Conservation (phyloP, 768 basidiomycete genomes). For the Lactifluus echinatus region DNA sequence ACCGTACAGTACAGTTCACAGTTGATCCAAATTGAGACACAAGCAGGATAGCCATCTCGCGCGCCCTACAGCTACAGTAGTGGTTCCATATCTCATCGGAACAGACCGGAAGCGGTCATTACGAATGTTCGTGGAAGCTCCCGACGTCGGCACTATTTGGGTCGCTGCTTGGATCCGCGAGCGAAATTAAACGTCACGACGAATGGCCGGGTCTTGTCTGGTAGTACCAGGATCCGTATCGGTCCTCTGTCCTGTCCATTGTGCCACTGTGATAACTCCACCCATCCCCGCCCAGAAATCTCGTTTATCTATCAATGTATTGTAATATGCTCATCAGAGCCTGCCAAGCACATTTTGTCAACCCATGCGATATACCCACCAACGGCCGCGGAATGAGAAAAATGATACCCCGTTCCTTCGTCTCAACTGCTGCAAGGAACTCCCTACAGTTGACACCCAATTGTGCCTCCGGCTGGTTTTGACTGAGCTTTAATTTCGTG, state of each 20-base stretch:
- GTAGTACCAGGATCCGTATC: too few species aligned
- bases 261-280: too few species aligned
- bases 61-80: too few species aligned
- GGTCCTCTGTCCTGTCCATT: too few species aligned
- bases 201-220: too few species aligned
- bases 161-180: background rate
- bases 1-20: too few species aligned
- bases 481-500: background rate
- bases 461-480: background rate
- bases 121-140: background rate
- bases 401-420: background rate
- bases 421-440: background rate
- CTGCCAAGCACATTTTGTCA: too few species aligned
- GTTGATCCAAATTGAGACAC: too few species aligned
- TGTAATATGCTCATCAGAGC: too few species aligned
- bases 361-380: background rate
- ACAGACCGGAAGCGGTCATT: too few species aligned
- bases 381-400: conserved; percentile 6
- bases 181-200: background rate
- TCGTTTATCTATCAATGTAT: background rate
- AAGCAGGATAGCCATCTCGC: too few species aligned
- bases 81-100: background rate
- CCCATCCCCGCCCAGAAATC: too few species aligned
- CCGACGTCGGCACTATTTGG: background rate
- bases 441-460: background rate